Conservation (phyloP, 1,139 yeast genomes). For the Candida albicans region DNA sequence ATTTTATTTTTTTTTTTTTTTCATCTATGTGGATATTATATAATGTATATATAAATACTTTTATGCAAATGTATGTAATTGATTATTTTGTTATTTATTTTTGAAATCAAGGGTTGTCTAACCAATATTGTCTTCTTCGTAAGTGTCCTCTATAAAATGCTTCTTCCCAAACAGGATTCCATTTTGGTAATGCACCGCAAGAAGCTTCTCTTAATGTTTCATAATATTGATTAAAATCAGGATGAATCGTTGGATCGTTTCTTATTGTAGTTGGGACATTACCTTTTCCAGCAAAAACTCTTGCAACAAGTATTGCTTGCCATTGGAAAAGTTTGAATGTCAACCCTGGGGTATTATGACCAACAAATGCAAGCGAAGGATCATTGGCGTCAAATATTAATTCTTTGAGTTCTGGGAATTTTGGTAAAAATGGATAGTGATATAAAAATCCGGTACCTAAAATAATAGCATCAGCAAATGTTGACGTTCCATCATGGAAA, state of each 20-base stretch:
- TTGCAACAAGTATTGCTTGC: conserved; percentile 39
- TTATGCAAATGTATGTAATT: not conserved
- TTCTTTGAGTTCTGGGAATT: conserved; percentile 30
- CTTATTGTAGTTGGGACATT: conserved; percentile 32
- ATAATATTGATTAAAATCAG: conserved; percentile 25
- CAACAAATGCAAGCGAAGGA: conserved; percentile 38
- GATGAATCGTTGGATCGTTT: conserved; percentile 19
- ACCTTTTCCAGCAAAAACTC: conserved; percentile 32
- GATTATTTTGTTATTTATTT: too few relatives aligned
- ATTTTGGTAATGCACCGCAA: conserved; percentile 22
- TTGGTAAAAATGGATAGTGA: conserved; percentile 41
- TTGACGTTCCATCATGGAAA: conserved; percentile 29
- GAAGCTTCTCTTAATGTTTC: conserved; percentile 23
- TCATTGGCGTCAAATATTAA: conserved; percentile 39
- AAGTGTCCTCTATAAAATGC: conserved; percentile 22
- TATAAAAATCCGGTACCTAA: conserved; percentile 48
- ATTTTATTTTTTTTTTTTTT: too few relatives aligned
- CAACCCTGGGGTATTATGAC: conserved; percentile 43
- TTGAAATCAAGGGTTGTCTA: conserved; percentile 1
- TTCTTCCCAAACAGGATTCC: conserved; percentile 23
- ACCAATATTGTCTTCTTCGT: conserved; percentile 14
- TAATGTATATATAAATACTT: not conserved
- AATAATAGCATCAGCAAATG: conserved; percentile 35
- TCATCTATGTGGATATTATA: not conserved
- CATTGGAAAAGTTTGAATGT: conserved; percentile 43